These are phyloP conservation scores for Pythium brassicae DNA, from an alignment of 352 stramenopile genomes.

Conservation along the genomic window DNA sequence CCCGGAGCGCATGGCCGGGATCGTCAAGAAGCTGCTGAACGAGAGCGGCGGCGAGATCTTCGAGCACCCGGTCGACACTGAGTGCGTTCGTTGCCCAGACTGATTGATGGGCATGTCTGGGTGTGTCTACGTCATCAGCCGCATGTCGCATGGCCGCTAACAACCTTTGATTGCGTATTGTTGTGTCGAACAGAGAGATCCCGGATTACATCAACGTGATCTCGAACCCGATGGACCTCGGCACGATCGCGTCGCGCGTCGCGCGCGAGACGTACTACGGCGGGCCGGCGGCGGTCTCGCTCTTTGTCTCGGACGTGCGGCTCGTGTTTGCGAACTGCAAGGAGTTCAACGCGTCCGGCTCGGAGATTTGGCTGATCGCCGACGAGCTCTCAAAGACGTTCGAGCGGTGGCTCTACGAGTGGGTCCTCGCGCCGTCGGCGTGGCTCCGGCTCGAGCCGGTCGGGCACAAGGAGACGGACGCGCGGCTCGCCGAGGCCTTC, in stretches of 20 bases:
- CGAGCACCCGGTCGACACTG: constrained; percentile 66
- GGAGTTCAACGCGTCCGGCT: constrained; percentile 76
- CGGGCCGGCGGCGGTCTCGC: constrained; percentile 52
- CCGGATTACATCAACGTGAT: constrained; percentile 86
- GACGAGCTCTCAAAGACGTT: constrained; percentile 70
- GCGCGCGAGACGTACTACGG: constrained; percentile 81
- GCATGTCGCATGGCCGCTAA: no score
- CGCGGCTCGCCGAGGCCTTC: constrained; percentile 52
- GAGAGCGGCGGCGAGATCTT: constrained; percentile 85
- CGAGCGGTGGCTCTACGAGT: constrained; percentile 87
- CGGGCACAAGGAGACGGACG: constrained; percentile 40
- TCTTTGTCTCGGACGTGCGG: constrained; percentile 83
- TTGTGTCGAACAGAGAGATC: constrained; percentile 33
- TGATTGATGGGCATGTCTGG: neutral
- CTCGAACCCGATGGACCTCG: constrained; percentile 86
- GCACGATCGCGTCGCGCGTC: constrained; percentile 66
- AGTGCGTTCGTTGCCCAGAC: constrained; percentile 33
- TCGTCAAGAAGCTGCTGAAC: constrained; percentile 78
- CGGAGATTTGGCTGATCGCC: constrained; percentile 75
- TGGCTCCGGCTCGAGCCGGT: constrained; percentile 72
- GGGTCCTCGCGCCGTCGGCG: constrained; percentile 68
- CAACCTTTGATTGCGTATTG: neutral
- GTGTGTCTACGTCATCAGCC: no score
- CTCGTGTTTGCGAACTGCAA: constrained; percentile 88
- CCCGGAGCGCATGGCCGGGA: constrained; percentile 66